These are phyloP conservation scores for Viola odorata DNA, from an alignment of 345 rosid genomes.

Conservation along the genomic window DNA sequence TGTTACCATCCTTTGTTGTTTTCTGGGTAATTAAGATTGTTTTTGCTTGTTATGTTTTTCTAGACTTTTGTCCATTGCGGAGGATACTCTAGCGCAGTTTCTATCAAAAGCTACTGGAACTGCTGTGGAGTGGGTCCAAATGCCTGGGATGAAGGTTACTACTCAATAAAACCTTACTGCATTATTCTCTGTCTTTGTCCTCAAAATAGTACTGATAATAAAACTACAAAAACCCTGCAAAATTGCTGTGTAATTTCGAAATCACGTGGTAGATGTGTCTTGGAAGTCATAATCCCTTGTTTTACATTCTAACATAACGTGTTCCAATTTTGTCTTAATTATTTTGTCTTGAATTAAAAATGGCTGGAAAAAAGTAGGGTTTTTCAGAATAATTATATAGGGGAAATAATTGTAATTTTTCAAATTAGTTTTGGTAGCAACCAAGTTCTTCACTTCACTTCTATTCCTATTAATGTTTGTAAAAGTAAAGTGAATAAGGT, in stretches of 20 bases:
- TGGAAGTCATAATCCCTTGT: neutral
- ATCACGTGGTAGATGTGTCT: conserved; percentile 10
- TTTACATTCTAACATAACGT: conserved; percentile 4
- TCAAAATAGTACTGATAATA: neutral
- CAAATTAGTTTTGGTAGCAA: no score
- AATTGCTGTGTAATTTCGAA: conserved; percentile 12
- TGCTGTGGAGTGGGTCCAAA: conserved; percentile 99
- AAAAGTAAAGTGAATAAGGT: no score
- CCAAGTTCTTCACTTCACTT: no score
- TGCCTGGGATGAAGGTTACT: conserved; percentile 99
- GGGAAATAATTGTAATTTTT: no score
- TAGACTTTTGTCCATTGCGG: conserved; percentile 98
- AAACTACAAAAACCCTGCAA: conserved; percentile 8
- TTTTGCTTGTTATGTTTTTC: conserved; percentile 15
- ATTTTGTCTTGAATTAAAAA: neutral
- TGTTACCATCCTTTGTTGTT: conserved; percentile 3
- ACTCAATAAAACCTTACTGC: neutral
- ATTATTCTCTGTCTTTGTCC: neutral
- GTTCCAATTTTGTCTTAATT: neutral
- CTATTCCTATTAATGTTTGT: no score
- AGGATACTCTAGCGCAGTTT: conserved; percentile 99
- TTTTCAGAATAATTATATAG: no score
- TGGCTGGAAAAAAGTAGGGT: no score
- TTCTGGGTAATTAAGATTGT: neutral
- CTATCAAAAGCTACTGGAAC: conserved; percentile 99